Evolutionary conservation across 768 basidiomycete genomes (phyloP).

Genomic region (Tephrocybe sp.): DNA sequence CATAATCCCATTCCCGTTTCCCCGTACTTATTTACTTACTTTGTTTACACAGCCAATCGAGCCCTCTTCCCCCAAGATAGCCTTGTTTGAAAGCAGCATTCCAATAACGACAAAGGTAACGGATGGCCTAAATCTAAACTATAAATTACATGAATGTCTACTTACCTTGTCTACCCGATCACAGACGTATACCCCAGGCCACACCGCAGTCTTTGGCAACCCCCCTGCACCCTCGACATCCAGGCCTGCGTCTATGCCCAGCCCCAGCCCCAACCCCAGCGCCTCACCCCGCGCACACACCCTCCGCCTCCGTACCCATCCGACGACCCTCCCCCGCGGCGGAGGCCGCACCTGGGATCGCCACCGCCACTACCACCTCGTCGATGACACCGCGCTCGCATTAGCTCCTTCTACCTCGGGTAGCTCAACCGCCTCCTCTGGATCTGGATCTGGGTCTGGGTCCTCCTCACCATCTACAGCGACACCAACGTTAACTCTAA

Average conservation of each 20-base stretch:
- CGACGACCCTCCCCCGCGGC: constrained; percentile 1
- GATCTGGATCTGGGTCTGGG: not conserved
- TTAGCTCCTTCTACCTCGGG: not conserved
- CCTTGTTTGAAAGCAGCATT: not conserved
- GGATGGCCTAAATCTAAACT: not conserved
- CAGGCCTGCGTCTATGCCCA: constrained; percentile 11
- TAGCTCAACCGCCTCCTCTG: not conserved
- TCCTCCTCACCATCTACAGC: constrained; percentile 1
- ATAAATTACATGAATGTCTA: not conserved
- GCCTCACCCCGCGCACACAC: constrained; percentile 4
- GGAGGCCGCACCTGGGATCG: constrained; percentile 8
- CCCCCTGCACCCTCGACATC: not conserved
- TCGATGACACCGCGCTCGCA: constrained; percentile 1
- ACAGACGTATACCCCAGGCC: not conserved
- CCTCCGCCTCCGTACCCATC: constrained; percentile 1
- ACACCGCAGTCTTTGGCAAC: not conserved
- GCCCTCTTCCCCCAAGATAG: not conserved
- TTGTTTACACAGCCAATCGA: not conserved
- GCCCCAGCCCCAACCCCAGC: constrained; percentile 4
- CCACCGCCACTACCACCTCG: constrained; percentile 17
- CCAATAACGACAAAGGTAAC: not conserved
- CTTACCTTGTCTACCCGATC: not conserved
- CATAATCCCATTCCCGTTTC: not conserved
- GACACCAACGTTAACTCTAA: constrained; percentile 1
- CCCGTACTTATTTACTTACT: not conserved